phyloP scores from a whole-genome alignment of 768 basidiomycete genomes.

The Rossbeevera mucosa region DNA sequence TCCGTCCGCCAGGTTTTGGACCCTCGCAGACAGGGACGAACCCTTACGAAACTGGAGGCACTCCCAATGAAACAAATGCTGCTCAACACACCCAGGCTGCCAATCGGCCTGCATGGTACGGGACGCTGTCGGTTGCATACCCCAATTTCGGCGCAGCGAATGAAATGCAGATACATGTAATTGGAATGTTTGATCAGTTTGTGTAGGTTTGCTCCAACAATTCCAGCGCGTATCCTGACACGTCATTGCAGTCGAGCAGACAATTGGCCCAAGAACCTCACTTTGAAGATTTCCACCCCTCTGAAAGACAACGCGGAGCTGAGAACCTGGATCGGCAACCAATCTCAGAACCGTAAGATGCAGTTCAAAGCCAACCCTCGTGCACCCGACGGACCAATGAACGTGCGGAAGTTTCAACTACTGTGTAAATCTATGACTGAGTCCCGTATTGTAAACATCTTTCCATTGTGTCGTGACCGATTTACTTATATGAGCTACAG shows the following conservation, averaged over 20 bases:
- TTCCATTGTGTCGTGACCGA: not conserved
- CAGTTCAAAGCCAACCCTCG: slow-evolving; percentile 35
- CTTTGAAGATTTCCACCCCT: slow-evolving; percentile 37
- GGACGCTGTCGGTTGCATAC: slow-evolving; percentile 41
- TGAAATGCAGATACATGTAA: slow-evolving; percentile 40
- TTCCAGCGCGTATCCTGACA: slow-evolving; percentile 1
- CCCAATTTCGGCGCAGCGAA: slow-evolving; percentile 25
- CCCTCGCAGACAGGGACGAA: slow-evolving; percentile 17
- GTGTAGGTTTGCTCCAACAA: slow-evolving; percentile 31
- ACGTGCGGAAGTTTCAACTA: slow-evolving; percentile 40
- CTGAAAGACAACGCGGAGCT: slow-evolving; percentile 39
- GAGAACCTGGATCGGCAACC: slow-evolving; percentile 44
- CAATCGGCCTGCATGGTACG: slow-evolving; percentile 40
- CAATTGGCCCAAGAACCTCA: slow-evolving; percentile 49
- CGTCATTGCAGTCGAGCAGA: slow-evolving; percentile 40
- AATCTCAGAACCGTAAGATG: slow-evolving; percentile 35
- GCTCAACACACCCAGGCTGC: slow-evolving; percentile 1
- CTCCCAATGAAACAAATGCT: not conserved
- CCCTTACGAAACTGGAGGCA: slow-evolving; percentile 9
- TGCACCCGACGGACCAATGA: slow-evolving; percentile 33
- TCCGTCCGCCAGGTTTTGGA: slow-evolving; percentile 20
- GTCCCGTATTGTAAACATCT: slow-evolving; percentile 42
- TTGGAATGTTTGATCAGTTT: slow-evolving; percentile 16
- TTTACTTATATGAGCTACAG: slow-evolving; percentile 26
- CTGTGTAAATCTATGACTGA: slow-evolving; percentile 40